Percentiles rank a stretch among this genome's conserved stretches.
phyloP scores from a whole-genome alignment of 2,329 filamentous ascomycete genomes.

The Paraphoma sp. region DNA sequence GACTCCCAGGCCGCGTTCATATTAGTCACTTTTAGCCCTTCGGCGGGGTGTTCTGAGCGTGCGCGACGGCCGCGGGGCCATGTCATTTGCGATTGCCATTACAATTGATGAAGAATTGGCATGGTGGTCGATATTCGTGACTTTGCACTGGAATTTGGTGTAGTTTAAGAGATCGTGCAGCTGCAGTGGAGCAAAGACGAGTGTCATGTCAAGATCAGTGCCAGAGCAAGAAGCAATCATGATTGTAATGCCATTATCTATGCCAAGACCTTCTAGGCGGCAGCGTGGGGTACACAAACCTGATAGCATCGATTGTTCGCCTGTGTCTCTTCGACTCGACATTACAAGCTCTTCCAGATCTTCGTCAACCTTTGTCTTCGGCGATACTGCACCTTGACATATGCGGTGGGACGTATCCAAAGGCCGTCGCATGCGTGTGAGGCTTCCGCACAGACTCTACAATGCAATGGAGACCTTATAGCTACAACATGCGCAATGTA shows the following conservation, averaged over 20 bases:
- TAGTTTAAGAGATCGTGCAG: not conserved
- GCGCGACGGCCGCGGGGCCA: slow-evolving; percentile 6
- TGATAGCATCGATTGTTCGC: not conserved
- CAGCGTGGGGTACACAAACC: slow-evolving; percentile 23
- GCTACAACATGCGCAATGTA: too few relatives aligned
- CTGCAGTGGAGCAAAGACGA: slow-evolving; percentile 6
- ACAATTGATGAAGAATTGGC: not conserved
- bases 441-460: too few relatives aligned
- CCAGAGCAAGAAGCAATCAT: slow-evolving; percentile 15
- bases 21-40: slow-evolving; percentile 31
- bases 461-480: too few relatives aligned
- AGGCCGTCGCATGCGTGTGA: too few relatives aligned
- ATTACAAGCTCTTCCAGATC: too few relatives aligned
- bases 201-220: not conserved
- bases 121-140: not conserved
- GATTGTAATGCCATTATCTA: slow-evolving; percentile 28
- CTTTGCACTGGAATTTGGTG: not conserved
- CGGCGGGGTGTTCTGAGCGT: slow-evolving; percentile 22
- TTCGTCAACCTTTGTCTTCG: too few relatives aligned
- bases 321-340: too few relatives aligned
- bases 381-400: too few relatives aligned
- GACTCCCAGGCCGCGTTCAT: slow-evolving; percentile 27
- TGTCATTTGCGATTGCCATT: slow-evolving; percentile 8
- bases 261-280: slow-evolving; percentile 24
- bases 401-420: too few relatives aligned